A percentile compares a stretch with the other conserved stretches of the same genome.
Conservation (phyloP, 73 alveolate genomes). For the Paramecium pentaurelia region DNA sequence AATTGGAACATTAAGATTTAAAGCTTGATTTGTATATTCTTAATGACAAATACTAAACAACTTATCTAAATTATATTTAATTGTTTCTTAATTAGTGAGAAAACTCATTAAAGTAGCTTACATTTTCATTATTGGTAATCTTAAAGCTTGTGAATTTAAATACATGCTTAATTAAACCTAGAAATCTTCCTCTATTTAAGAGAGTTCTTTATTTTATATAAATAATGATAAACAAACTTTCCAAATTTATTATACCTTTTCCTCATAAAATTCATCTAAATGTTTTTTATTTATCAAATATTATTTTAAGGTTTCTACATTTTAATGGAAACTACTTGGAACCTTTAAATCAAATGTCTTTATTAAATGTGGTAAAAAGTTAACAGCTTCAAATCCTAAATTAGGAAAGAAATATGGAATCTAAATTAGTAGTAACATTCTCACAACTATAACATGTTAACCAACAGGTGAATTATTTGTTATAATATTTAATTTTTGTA, state of each 20-base stretch:
- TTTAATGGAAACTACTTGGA: background rate
- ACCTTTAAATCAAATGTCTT: constrained; percentile 20
- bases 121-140: constrained; percentile 49
- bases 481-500: background rate
- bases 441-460: constrained; percentile 16
- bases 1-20: background rate
- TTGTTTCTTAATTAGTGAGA: constrained; percentile 2
- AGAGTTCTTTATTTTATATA: background rate
- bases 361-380: background rate
- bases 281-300: background rate
- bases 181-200: constrained; percentile 19
- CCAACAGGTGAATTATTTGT: background rate
- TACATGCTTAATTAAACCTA: background rate
- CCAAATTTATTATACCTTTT: constrained; percentile 42
- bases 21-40: constrained; percentile 41
- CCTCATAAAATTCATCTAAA: constrained; percentile 36
- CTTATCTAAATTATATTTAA: constrained; percentile 29
- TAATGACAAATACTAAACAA: constrained; percentile 27
- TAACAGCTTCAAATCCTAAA: constrained; percentile 34
- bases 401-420: constrained; percentile 19
- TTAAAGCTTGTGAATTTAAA: background rate
- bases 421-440: background rate
- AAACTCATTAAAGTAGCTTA: constrained; percentile 39
- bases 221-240: background rate
- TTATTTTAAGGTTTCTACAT: background rate